These are phyloP conservation scores for Geosmithia morbida DNA, from an alignment of 2,329 filamentous ascomycete species.

Conservation along the genomic window DNA sequence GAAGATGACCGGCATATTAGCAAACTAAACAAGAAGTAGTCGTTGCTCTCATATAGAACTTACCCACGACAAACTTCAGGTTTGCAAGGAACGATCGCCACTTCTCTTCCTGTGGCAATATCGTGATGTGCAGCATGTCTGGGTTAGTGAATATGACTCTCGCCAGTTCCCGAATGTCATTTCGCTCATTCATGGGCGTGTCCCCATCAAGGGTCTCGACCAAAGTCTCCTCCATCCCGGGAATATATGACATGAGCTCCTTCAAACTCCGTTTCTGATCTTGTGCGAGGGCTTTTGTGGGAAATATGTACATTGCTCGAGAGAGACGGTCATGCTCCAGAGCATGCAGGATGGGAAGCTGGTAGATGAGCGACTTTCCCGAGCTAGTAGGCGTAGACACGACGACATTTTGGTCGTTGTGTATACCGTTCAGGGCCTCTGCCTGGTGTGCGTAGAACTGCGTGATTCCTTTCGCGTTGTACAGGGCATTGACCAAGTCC, in stretches of 20 bases:
- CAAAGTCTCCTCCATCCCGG: constrained; percentile 56
- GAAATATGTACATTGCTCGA: constrained; percentile 94
- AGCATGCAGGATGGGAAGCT: constrained; percentile 79
- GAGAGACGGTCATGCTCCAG: constrained; percentile 65
- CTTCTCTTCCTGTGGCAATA: constrained; percentile 77
- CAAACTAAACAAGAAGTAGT: not conserved
- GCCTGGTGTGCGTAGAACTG: constrained; percentile 84
- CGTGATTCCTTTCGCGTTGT: constrained; percentile 79
- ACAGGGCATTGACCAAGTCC: constrained; percentile 85
- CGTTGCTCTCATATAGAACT: constrained; percentile 6
- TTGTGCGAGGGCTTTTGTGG: constrained; percentile 90
- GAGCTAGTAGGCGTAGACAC: constrained; percentile 92
- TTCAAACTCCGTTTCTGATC: constrained; percentile 83
- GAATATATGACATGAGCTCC: constrained; percentile 71
- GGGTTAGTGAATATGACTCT: constrained; percentile 95
- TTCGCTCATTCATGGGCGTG: constrained; percentile 68
- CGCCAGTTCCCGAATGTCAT: constrained; percentile 71
- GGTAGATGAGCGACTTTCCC: constrained; percentile 96
- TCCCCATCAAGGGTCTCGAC: constrained; percentile 96
- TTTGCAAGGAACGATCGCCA: constrained; percentile 87
- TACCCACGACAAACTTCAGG: constrained; percentile 70
- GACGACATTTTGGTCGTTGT: constrained; percentile 74
- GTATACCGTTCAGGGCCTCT: constrained; percentile 79
- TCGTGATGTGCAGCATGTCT: constrained; percentile 92
- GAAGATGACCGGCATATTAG: not conserved